Evolutionary conservation across 2,329 filamentous ascomycete genomes (phyloP).

Genomic region (Penicillium janthinellum): DNA sequence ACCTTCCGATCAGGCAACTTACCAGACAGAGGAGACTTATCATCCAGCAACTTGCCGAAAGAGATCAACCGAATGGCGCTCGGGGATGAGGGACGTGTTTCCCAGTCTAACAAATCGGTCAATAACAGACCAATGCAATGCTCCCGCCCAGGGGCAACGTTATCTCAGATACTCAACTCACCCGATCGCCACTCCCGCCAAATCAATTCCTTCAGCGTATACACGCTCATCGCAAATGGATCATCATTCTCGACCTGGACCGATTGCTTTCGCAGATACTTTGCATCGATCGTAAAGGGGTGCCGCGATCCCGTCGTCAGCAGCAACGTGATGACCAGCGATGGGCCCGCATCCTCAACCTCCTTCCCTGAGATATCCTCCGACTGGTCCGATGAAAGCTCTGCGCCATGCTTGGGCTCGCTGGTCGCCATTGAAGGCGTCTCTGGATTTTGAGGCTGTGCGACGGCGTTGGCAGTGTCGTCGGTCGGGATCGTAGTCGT

Average conservation of each 20-base stretch:
- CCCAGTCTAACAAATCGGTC: slow-evolving; percentile 65
- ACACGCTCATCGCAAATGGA: slow-evolving; percentile 87
- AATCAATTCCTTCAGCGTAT: slow-evolving; percentile 92
- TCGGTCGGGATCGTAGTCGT: slow-evolving; percentile 17
- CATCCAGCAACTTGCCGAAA: slow-evolving; percentile 86
- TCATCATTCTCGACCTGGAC: slow-evolving; percentile 76
- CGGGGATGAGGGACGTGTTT: slow-evolving; percentile 79
- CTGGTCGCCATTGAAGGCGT: slow-evolving; percentile 23
- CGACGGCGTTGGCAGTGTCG: slow-evolving; percentile 15
- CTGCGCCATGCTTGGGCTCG: slow-evolving; percentile 28
- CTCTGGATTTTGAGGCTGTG: slow-evolving; percentile 15
- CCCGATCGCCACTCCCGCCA: slow-evolving; percentile 86
- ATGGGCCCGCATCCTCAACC: slow-evolving; percentile 39
- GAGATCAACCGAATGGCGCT: slow-evolving; percentile 89
- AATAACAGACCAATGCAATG: not conserved
- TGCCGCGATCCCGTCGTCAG: slow-evolving; percentile 80
- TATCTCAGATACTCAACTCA: slow-evolving; percentile 31
- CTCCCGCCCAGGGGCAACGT: not conserved
- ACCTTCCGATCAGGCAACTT: slow-evolving; percentile 37
- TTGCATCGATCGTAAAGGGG: slow-evolving; percentile 86
- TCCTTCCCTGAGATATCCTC: slow-evolving; percentile 39
- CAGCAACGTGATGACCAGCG: slow-evolving; percentile 71
- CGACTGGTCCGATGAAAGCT: slow-evolving; percentile 26
- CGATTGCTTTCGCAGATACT: slow-evolving; percentile 78
- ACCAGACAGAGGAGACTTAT: slow-evolving; percentile 85